Evolutionary conservation across 805 yeast species (phyloP), one percentile per base, ranked within the genome.

Genomic region (Saturnispora ahearnii): DNA sequence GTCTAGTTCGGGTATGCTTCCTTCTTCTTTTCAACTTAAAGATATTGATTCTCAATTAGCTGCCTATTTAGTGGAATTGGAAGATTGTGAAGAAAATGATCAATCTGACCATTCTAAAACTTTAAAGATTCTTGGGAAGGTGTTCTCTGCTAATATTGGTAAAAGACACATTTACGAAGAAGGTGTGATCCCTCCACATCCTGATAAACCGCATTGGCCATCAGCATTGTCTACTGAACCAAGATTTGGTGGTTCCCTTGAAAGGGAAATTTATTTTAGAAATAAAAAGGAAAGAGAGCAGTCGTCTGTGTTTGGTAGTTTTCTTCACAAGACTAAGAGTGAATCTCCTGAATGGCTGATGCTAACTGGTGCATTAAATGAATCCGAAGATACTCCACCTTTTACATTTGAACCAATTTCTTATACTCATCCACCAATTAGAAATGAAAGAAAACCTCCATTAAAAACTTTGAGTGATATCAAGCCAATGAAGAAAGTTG

Each of bases 401-500:
- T 52, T 57, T 31, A 47, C 31, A 18, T 57, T 57, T 41, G 47
- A 52, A 22, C 59, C 58, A n/a, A 29, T 57, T 4, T 40, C 52
- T 2, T 63, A 63, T 51, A 46, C 53, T 8, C 58, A 57, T 6
- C 69, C 69, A 5, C 69, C 69, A 8, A 58, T 61, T 13, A 65
- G 58, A 46, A 18, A 24, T 13, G 56, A 48, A 10, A 60, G 51
- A 42, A 51, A 47, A 15, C 70, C 71, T 3, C 66, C 67, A 21
- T 57, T 68, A 12, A 47, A 56, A 18, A 56, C 52, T 2, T 53
- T 68, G 21, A 51, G 55, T 34, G 59, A 56, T 9, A 49, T 66
- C 8, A 61, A 54, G 58, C 71, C 62, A 13, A 68, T 86, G 62
- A 74, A 77, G 55, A 71, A 90, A 53, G 96, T 88, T 4, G 75